Percentiles rank a stretch among this genome's conserved stretches.
These are phyloP conservation scores for Diaporthe sp. DNA, from an alignment of 2,329 filamentous ascomycete species.

Conservation along the genomic window DNA sequence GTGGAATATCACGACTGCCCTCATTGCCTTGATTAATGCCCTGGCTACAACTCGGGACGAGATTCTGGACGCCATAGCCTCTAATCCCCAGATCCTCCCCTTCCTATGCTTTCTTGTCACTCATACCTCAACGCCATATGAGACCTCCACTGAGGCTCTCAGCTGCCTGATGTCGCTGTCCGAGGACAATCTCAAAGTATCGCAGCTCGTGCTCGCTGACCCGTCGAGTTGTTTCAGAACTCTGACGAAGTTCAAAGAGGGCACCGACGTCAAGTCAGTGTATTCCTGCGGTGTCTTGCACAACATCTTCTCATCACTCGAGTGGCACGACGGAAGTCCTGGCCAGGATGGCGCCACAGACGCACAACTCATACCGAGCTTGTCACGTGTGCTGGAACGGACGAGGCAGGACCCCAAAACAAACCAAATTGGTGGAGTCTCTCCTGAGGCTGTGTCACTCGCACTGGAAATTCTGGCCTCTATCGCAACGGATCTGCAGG, in stretches of 20 bases:
- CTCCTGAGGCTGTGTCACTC: conserved; percentile 64
- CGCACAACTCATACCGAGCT: conserved; percentile 61
- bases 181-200: conserved; percentile 70
- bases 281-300: conserved; percentile 73
- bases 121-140: conserved; percentile 54
- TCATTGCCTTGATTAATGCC: conserved; percentile 66
- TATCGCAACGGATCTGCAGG: conserved; percentile 72
- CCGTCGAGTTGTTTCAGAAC: conserved; percentile 62
- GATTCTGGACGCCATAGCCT: conserved; percentile 67
- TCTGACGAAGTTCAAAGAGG: conserved; percentile 63
- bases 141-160: conserved; percentile 63
- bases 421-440: conserved; percentile 50
- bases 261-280: conserved; percentile 63
- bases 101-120: conserved; percentile 69
- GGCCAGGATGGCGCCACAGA: conserved; percentile 64
- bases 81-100: conserved; percentile 61
- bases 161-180: conserved; percentile 70
- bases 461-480: conserved; percentile 75
- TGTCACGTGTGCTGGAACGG: conserved; percentile 57
- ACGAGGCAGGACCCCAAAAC: conserved; percentile 46
- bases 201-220: conserved; percentile 66
- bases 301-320: conserved; percentile 69
- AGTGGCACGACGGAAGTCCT: conserved; percentile 66
- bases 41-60: conserved; percentile 73
- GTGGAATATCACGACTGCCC: conserved; percentile 67